Evolutionary conservation across 2,329 filamentous ascomycete genomes (phyloP), one percentile per base, ranked within the genome.

Genomic region (Venturiaceae sp.): DNA sequence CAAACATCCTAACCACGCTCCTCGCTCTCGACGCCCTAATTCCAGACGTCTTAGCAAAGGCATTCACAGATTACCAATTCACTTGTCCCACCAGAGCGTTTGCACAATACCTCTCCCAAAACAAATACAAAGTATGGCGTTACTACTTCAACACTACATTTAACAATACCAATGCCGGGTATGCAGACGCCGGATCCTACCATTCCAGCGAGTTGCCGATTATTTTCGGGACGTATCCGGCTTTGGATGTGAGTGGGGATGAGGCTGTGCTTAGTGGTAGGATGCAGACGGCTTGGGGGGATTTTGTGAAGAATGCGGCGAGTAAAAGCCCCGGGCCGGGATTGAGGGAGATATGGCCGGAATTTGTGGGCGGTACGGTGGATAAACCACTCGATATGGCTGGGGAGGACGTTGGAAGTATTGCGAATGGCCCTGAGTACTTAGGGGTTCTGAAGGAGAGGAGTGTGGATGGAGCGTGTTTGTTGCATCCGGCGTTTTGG

Each of bases 121-220:
- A 54, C 33, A 11, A 54, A 26, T 34, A 26, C 52, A 34, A 13
- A 28, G 52, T 13, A 26, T 73, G 69, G 70, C 63, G 69, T 28
- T 74, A 71, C 63, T 68, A 68, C 57, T 73, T 68, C 66, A 72
- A 72, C 56, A 67, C 68, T 44, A 61, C 64, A 5, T 72, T 71
- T 60, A 71, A 71, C 60, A 65, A 62, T 5, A 66, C 68, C 55
- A 53, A 58, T 33, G 66, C 64, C 60, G n/a, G n/a, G n/a, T n/a
- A n/a, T n/a, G 64, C 62, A 6, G 62, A 66, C 39, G 60, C 66
- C 47, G 71, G 70, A 19, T 68, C 65, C n/a, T 74, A 66, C 53
- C 69, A 72, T 60, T 60, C 65, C 19, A 63, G 61, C 14, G 71
- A 74, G 54, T 69, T 73, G 30, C 60, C 63, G 1, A 60, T 70